These are phyloP conservation scores for Claviceps sp. DNA, from an alignment of 2,329 filamentous ascomycete genomes.

Conservation along the genomic window DNA sequence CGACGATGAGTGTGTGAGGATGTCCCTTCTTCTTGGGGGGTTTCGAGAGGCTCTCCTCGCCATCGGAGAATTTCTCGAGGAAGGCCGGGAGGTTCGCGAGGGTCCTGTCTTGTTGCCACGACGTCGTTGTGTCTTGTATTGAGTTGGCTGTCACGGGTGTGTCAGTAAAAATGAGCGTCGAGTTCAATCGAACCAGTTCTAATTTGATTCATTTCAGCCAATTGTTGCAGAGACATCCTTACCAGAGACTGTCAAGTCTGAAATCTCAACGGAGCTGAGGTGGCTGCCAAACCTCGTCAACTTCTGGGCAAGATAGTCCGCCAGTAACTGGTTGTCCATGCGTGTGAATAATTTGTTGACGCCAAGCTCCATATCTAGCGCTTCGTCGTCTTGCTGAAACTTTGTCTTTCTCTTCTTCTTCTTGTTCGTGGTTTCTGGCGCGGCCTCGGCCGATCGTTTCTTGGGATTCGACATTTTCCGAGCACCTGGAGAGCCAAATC, in stretches of 20 bases:
- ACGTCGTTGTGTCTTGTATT: slow-evolving; percentile 70
- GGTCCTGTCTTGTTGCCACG: slow-evolving; percentile 52
- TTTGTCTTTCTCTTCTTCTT: slow-evolving; percentile 44
- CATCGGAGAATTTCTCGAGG: slow-evolving; percentile 51
- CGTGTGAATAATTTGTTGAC: slow-evolving; percentile 68
- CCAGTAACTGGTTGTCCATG: slow-evolving; percentile 72
- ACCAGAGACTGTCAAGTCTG: slow-evolving; percentile 72
- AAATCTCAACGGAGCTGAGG: slow-evolving; percentile 69
- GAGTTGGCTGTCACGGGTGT: slow-evolving; percentile 42
- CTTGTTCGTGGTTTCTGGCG: slow-evolving; percentile 27
- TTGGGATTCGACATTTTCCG: slow-evolving; percentile 26
- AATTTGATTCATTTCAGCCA: no score
- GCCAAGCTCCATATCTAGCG: slow-evolving; percentile 54
- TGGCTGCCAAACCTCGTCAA: slow-evolving; percentile 67
- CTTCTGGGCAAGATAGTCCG: slow-evolving; percentile 73
- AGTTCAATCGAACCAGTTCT: background rate
- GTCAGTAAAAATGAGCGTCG: slow-evolving; percentile 2
- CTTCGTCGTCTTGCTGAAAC: slow-evolving; percentile 36
- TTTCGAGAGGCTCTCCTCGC: slow-evolving; percentile 45
- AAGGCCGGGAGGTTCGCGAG: slow-evolving; percentile 67
- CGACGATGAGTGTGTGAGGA: slow-evolving; percentile 81
- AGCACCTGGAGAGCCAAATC: no score
- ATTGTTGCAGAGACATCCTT: slow-evolving; percentile 13
- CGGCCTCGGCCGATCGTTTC: slow-evolving; percentile 43
- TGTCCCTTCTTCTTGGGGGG: slow-evolving; percentile 56